Conservation (phyloP, 805 yeast species). For the Hanseniaspora clermontiae region DNA sequence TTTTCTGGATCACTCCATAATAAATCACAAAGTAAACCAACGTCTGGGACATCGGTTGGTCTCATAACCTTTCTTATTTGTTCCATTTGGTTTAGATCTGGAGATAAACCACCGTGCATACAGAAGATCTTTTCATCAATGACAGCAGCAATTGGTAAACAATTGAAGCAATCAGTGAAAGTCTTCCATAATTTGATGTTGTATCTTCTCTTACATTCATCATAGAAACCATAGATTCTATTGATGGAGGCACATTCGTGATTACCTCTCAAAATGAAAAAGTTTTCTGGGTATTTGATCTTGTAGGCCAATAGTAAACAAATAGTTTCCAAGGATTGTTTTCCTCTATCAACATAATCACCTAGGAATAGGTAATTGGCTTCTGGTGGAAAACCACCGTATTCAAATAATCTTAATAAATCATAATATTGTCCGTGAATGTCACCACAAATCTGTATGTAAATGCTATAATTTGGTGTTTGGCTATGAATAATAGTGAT, state of each 20-base stretch:
- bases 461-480: not conserved
- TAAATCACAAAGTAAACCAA: constrained; percentile 88
- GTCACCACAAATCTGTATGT: constrained; percentile 70
- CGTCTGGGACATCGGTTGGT: constrained; percentile 98
- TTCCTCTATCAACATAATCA: constrained; percentile 97
- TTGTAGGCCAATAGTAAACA: constrained; percentile 89
- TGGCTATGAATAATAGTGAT: not conserved
- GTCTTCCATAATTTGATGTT: constrained; percentile 98
- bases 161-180: constrained; percentile 95
- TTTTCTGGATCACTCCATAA: constrained; percentile 98
- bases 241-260: constrained; percentile 98
- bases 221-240: constrained; percentile 95
- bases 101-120: constrained; percentile 98
- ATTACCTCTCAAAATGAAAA: constrained; percentile 91
- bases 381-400: constrained; percentile 98
- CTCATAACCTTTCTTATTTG: constrained; percentile 98
- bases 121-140: constrained; percentile 96
- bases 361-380: constrained; percentile 92
- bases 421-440: constrained; percentile 98
- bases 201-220: constrained; percentile 96
- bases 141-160: constrained; percentile 96
- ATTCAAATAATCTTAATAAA: constrained; percentile 84
- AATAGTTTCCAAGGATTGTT: constrained; percentile 91
- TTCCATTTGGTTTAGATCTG: constrained; percentile 95
- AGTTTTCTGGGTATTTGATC: constrained; percentile 96